Evolutionary conservation across 2,329 filamentous ascomycete genomes (phyloP).

Genomic region (Penicillium sp.): DNA sequence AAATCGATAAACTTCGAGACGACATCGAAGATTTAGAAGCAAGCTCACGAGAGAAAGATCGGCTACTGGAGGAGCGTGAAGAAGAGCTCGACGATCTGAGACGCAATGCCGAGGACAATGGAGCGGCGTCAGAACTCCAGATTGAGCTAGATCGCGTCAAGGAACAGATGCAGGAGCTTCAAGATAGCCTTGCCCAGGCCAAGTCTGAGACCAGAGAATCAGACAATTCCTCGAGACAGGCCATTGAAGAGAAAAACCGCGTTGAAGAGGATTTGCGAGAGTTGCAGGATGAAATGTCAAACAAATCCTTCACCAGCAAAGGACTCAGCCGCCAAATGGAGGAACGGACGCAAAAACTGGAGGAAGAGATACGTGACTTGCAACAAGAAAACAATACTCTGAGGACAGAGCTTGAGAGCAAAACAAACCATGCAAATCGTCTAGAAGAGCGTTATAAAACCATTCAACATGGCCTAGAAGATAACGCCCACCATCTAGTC

Average conservation of each 20-base stretch:
- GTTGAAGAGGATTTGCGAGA: slow-evolving; percentile 58
- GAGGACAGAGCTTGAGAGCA: slow-evolving; percentile 46
- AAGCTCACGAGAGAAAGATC: slow-evolving; percentile 73
- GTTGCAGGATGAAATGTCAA: slow-evolving; percentile 72
- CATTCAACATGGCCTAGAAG: slow-evolving; percentile 40
- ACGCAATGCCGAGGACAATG: slow-evolving; percentile 43
- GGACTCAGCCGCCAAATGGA: slow-evolving; percentile 73
- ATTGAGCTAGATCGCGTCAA: slow-evolving; percentile 49
- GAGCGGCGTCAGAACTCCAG: slow-evolving; percentile 49
- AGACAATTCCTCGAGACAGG: slow-evolving; percentile 49
- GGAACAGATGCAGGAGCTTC: slow-evolving; percentile 46
- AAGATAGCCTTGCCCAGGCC: slow-evolving; percentile 42
- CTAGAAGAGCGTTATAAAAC: slow-evolving; percentile 53
- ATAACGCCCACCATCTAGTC: slow-evolving; percentile 39
- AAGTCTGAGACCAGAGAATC: slow-evolving; percentile 40
- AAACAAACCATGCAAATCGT: slow-evolving; percentile 42
- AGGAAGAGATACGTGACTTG: slow-evolving; percentile 61
- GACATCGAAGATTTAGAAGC: slow-evolving; percentile 74
- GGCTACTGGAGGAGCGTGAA: slow-evolving; percentile 69
- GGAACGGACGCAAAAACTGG: slow-evolving; percentile 65
- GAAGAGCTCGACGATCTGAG: slow-evolving; percentile 62
- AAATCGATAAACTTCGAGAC: slow-evolving; percentile 67
- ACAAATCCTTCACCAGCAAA: slow-evolving; percentile 75
- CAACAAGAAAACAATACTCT: slow-evolving; percentile 48
- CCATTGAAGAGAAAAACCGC: slow-evolving; percentile 52